phyloP scores from a whole-genome alignment of 148 eudicot species.

The Camellia japonica region DNA sequence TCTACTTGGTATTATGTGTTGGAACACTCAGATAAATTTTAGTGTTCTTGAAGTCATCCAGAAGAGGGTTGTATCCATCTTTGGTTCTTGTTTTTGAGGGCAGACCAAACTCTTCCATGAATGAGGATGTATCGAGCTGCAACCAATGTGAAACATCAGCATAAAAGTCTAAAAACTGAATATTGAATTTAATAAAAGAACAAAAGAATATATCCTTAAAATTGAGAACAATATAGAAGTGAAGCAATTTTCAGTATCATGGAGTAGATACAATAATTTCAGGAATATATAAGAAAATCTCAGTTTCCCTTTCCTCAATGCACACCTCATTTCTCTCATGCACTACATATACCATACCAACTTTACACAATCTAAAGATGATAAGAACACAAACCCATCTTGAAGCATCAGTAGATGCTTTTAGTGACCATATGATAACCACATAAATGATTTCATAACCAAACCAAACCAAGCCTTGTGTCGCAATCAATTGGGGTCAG shows the following conservation, averaged over 20 bases:
- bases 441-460: too few relatives aligned
- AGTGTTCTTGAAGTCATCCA: constrained; percentile 97
- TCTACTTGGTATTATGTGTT: constrained; percentile 79
- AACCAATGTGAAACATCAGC: constrained; percentile 7
- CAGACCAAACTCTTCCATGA: constrained; percentile 95
- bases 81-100: constrained; percentile 90
- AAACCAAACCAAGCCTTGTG: too few relatives aligned
- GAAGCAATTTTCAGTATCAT: not conserved
- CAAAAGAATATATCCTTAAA: not conserved
- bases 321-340: too few relatives aligned
- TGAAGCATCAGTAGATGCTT: not conserved
- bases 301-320: not conserved
- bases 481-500: too few relatives aligned
- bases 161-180: not conserved
- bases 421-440: too few relatives aligned
- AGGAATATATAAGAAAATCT: not conserved
- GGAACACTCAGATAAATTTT: constrained; percentile 93
- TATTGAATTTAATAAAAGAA: too few relatives aligned
- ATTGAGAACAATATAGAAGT: not conserved
- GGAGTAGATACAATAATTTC: not conserved
- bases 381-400: not conserved
- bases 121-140: constrained; percentile 89
- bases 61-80: constrained; percentile 94
- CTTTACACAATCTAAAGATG: not conserved
- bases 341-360: not conserved